phyloP scores from a whole-genome alignment of 768 basidiomycete genomes.

The Russula olivacea region DNA sequence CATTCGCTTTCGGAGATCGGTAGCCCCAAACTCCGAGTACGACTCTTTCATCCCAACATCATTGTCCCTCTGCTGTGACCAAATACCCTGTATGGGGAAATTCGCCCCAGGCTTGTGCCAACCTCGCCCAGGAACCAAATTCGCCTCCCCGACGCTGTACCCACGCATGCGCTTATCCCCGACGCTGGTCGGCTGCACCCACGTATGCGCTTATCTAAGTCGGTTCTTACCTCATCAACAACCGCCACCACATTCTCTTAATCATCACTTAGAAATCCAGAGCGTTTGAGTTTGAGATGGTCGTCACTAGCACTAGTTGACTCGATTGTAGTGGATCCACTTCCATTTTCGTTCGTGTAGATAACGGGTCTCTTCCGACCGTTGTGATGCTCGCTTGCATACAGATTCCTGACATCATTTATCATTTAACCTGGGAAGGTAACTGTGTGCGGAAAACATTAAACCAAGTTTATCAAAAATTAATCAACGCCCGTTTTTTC shows the following conservation, averaged over 20 bases:
- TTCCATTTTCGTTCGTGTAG: too few species aligned
- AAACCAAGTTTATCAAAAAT: neutral
- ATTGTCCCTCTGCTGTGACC: neutral
- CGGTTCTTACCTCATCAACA: conserved; percentile 5
- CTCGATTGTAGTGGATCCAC: too few species aligned
- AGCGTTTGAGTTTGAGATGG: neutral
- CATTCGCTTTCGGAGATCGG: neutral
- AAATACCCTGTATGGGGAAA: neutral
- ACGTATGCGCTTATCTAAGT: conserved; percentile 5
- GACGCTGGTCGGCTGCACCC: too few species aligned
- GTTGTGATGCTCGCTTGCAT: neutral
- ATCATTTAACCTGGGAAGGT: neutral
- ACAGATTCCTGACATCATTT: conserved; percentile 6
- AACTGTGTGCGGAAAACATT: neutral
- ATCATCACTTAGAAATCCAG: conserved; percentile 11
- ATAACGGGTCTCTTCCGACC: neutral
- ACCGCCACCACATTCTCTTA: neutral
- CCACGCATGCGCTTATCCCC: neutral
- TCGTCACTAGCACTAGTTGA: neutral
- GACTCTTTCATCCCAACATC: conserved; percentile 3
- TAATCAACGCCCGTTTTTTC: neutral
- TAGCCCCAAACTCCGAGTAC: conserved; percentile 20
- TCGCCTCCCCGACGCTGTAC: conserved; percentile 1
- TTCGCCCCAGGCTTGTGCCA: neutral
- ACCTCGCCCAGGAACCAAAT: neutral